Base-by-base conservation (phyloP, 371 early-diverging fungal genomes). In the Syncephalastrum sp. region DNA sequence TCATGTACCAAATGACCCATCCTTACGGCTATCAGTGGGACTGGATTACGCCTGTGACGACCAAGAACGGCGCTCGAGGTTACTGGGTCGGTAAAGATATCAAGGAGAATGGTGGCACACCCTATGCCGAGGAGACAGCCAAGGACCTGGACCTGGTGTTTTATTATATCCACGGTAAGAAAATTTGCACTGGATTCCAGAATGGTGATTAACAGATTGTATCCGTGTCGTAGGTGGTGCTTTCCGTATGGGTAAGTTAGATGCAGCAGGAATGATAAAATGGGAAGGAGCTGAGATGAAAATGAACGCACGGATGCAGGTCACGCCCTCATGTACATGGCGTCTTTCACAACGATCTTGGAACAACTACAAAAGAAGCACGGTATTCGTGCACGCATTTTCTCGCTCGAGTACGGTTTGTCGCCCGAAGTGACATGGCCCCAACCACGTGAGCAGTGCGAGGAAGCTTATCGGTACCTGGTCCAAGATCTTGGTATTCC, bases 151-250 rank as follows among this genome's bases (percentile, higher is more conserved):
- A 69, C 27, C 12, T 70, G 16, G 50, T 70, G 10, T 57, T 74
- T 6, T 61, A 65, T 13, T 74, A 65, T 27, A 60, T 74, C 25
- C 74, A 74, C 46, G 74, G 74, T 68, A 68, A 45, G 45, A 21
- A 21, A 21, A 21, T 21, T 1, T 16, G 25, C 7, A 23, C 7
- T 21, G 0, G 12, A 13, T 38, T 33, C 7, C n/a, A 10, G 7
- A 19, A 3, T 41, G 16, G 25, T 3, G 1, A 45, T 4, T 38
- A 6, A 29, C 33, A 19, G 17, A 10, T 15, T 21, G 21, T 10
- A 42, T 12, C 15, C 33, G 7, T 25, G 47, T 42, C 27, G 8
- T 21, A 72, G 72, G 72, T 38, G 73, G 73, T 15, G 73, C 67
- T 21, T 72, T 67, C 42, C 50, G 59, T 42, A 33, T 62, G 16